Percentiles rank a stretch among this genome's conserved stretches.
Evolutionary conservation across 2,329 filamentous ascomycete genomes (phyloP).

Genomic region (Cladosporium sp.): DNA sequence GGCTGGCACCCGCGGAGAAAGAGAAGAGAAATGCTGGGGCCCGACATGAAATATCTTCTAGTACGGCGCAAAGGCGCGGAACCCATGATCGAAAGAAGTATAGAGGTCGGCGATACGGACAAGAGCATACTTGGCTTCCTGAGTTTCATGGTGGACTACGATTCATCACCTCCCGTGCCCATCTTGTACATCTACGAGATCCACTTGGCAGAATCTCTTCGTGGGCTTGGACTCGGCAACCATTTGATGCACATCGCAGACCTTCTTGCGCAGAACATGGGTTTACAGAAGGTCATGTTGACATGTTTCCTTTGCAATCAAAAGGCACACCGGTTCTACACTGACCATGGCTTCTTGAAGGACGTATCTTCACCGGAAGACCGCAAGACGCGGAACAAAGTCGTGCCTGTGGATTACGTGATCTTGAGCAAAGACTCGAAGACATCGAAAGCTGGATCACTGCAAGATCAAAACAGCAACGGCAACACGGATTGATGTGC

Average conservation of each 20-base stretch:
- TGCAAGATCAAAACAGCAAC: too few species aligned
- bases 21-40: constrained; percentile 62
- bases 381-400: constrained; percentile 44
- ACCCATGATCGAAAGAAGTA: background rate
- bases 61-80: constrained; percentile 37
- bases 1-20: constrained; percentile 64
- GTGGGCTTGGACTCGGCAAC: constrained; percentile 59
- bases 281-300: constrained; percentile 65
- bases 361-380: constrained; percentile 52
- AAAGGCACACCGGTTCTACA: constrained; percentile 58
- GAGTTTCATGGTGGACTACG: constrained; percentile 68
- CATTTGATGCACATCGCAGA: constrained; percentile 57
- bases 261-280: constrained; percentile 50
- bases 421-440: constrained; percentile 47
- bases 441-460: background rate
- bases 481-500: too few species aligned
- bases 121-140: constrained; percentile 39
- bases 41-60: constrained; percentile 65
- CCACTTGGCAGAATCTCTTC: constrained; percentile 57
- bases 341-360: constrained; percentile 51
- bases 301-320: constrained; percentile 65
- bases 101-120: constrained; percentile 1
- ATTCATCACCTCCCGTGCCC: constrained; percentile 53
- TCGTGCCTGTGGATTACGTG: constrained; percentile 48
- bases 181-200: constrained; percentile 79